Conservation (phyloP, 345 rosid species). For the Kernera saxatilis region DNA sequence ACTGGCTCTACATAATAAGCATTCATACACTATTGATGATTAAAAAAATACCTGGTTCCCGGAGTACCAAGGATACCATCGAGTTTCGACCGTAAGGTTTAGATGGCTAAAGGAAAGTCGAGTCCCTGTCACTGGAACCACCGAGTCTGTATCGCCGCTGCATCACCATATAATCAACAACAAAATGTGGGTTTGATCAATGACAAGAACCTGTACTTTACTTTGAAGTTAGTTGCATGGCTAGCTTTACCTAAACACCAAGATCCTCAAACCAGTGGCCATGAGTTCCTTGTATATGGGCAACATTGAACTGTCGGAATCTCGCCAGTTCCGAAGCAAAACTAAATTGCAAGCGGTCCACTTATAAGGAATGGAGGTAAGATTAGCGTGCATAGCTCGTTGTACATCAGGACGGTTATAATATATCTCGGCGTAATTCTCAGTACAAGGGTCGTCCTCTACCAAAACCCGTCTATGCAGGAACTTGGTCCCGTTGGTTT, state of each 20-base stretch:
- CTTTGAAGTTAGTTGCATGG: no score
- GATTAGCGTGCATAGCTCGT: constrained; percentile 69
- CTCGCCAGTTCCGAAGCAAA: constrained; percentile 73
- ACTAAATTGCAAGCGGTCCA: constrained; percentile 90
- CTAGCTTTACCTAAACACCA: background rate
- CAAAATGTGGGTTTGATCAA: no score
- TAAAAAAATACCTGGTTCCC: constrained; percentile 43
- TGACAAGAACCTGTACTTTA: no score
- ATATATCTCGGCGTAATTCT: constrained; percentile 69
- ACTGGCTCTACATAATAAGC: background rate
- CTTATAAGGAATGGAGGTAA: constrained; percentile 53
- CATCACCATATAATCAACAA: background rate
- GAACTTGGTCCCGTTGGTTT: no score
- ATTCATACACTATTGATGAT: background rate
- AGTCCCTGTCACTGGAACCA: constrained; percentile 77
- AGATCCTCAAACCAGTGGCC: background rate
- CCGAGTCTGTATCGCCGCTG: constrained; percentile 80
- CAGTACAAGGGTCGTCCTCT: constrained; percentile 78
- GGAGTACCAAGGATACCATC: constrained; percentile 79
- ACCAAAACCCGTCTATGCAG: constrained; percentile 25
- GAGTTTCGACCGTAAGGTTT: constrained; percentile 50
- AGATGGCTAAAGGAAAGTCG: constrained; percentile 64
- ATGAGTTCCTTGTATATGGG: constrained; percentile 66
- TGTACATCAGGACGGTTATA: constrained; percentile 64
- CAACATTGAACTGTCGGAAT: constrained; percentile 58